Conservation (phyloP, 352 stramenopile genomes). For the Pythium aquatile region DNA sequence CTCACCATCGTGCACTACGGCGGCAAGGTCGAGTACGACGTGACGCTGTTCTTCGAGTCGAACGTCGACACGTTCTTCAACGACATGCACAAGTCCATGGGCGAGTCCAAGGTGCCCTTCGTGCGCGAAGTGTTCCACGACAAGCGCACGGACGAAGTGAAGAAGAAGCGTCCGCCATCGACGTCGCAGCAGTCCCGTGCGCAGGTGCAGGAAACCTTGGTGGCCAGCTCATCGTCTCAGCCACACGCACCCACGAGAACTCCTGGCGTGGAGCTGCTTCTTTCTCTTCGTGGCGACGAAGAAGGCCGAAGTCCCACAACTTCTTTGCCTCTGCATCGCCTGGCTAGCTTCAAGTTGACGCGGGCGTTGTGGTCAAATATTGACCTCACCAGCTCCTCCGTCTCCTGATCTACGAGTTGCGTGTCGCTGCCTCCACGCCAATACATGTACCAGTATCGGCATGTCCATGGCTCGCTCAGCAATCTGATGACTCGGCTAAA, state of each 20-base stretch:
- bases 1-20: constrained; percentile 86
- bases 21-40: constrained; percentile 84
- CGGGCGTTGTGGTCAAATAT: too few species aligned
- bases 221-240: too few species aligned
- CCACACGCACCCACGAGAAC: too few species aligned
- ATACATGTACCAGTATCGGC: too few species aligned
- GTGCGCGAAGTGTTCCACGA: constrained; percentile 82
- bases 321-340: not conserved
- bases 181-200: constrained; percentile 82
- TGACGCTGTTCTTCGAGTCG: constrained; percentile 83
- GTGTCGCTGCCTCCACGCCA: not conserved
- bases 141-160: constrained; percentile 70
- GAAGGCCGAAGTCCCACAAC: not conserved
- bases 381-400: too few species aligned
- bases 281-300: too few species aligned
- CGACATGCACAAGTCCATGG: constrained; percentile 72
- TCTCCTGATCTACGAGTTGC: not conserved
- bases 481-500: not conserved
- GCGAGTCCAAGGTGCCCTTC: constrained; percentile 65
- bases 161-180: constrained; percentile 80
- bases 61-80: constrained; percentile 88
- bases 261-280: too few species aligned
- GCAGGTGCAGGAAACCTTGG: constrained; percentile 42
- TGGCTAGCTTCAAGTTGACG: not conserved
- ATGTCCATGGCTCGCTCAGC: not conserved